Percentiles rank a stretch among this genome's conserved stretches.
phyloP scores from a whole-genome alignment of 192 early-diverging fungal species.

The Borealophlyctis nickersoniae region DNA sequence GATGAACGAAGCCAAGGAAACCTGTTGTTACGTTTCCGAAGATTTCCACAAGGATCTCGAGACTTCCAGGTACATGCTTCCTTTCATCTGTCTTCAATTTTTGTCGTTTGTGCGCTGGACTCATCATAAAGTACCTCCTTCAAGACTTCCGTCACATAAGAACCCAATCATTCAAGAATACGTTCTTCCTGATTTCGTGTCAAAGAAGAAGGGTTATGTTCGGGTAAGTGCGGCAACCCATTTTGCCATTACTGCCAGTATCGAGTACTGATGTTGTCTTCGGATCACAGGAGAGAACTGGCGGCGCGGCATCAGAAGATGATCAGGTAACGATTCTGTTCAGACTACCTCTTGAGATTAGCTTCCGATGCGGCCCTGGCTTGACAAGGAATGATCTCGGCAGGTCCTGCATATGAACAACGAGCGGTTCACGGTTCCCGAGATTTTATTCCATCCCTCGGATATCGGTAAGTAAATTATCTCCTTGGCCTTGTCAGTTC shows the following conservation, averaged over 20 bases:
- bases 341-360: too few relatives aligned
- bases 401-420: constrained; percentile 68
- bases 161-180: constrained; percentile 62
- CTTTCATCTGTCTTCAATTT: constrained; percentile 1
- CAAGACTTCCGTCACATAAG: constrained; percentile 9
- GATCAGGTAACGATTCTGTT: too few relatives aligned
- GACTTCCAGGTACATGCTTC: constrained; percentile 41
- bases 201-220: constrained; percentile 51
- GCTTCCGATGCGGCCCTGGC: too few relatives aligned
- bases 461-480: constrained; percentile 56
- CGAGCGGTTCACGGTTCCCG: constrained; percentile 74
- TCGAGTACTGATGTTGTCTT: not conserved
- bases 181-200: constrained; percentile 63
- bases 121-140: constrained; percentile 7
- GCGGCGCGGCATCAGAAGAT: not conserved
- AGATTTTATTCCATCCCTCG: constrained; percentile 69
- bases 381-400: too few relatives aligned
- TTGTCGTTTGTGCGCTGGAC: too few relatives aligned
- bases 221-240: constrained; percentile 27
- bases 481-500: not conserved
- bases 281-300: not conserved
- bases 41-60: constrained; percentile 66
- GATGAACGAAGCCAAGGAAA: constrained; percentile 81
- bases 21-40: constrained; percentile 74
- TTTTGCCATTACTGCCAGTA: not conserved